Evolutionary conservation across 208 protist genomes (phyloP).

Genomic region (Phytomonas francai): DNA sequence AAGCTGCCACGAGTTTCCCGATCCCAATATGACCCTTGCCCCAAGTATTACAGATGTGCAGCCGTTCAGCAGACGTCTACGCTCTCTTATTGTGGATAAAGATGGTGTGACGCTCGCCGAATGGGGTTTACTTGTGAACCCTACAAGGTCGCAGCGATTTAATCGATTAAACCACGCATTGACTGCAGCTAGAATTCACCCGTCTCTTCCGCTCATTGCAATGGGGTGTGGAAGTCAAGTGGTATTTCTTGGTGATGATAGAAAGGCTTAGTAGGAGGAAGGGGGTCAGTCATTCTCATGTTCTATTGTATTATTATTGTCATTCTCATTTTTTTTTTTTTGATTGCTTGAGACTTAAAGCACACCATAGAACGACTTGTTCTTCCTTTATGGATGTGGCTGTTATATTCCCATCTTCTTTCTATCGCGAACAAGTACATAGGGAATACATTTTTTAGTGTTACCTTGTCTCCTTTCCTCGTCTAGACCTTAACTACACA

Average conservation of each 20-base stretch:
- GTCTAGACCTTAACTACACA: background rate
- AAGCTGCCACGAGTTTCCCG: background rate
- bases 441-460: background rate
- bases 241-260: background rate
- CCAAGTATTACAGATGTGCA: background rate
- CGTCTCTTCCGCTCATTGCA: background rate
- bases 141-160: background rate
- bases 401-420: background rate
- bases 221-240: background rate
- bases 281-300: too few relatives aligned
- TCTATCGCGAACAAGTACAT: background rate
- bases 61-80: background rate
- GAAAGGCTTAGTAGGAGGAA: too few relatives aligned
- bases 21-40: background rate
- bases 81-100: background rate
- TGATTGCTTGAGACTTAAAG: background rate
- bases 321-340: background rate
- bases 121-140: background rate
- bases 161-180: background rate
- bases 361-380: background rate
- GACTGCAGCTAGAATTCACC: background rate
- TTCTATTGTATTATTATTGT: background rate
- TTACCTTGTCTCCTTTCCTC: background rate
- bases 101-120: background rate
- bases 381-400: background rate